Evolutionary conservation across 768 basidiomycete genomes (phyloP).

Genomic region (Lyophyllum atratum): DNA sequence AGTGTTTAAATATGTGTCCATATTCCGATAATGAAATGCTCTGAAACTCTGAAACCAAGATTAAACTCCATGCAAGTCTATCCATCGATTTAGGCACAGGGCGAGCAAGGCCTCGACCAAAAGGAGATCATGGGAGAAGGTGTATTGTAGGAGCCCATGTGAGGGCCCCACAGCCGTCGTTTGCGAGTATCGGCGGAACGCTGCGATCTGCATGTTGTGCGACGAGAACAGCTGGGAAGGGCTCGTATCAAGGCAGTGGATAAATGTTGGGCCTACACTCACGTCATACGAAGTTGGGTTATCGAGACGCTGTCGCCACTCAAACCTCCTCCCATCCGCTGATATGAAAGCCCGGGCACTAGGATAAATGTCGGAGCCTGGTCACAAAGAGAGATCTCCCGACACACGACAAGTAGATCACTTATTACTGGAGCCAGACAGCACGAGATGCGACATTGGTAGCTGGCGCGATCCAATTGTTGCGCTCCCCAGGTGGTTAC

Average conservation of each 20-base stretch:
- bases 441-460: conserved; percentile 65
- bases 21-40: conserved; percentile 17
- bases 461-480: conserved; percentile 54
- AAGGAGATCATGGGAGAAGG: conserved; percentile 59
- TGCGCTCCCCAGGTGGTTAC: conserved; percentile 57
- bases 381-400: conserved; percentile 16
- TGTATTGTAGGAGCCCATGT: conserved; percentile 64
- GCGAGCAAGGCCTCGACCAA: conserved; percentile 66
- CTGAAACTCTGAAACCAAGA: conserved; percentile 11
- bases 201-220: conserved; percentile 53
- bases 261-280: conserved; percentile 24
- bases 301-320: conserved; percentile 61
- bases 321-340: conserved; percentile 57
- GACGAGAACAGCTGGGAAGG: conserved; percentile 46
- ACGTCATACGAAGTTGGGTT: conserved; percentile 63
- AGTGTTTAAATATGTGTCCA: conserved; percentile 22
- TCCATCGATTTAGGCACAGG: conserved; percentile 73
- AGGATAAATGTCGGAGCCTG: conserved; percentile 19
- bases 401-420: conserved; percentile 32
- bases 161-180: conserved; percentile 62
- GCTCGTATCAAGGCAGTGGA: background rate
- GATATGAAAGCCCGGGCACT: conserved; percentile 65
- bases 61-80: conserved; percentile 59
- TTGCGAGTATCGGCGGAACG: conserved; percentile 55
- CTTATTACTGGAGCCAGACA: conserved; percentile 51